phyloP scores from a whole-genome alignment of 2,329 filamentous ascomycete species.

The Penicillium sp. region DNA sequence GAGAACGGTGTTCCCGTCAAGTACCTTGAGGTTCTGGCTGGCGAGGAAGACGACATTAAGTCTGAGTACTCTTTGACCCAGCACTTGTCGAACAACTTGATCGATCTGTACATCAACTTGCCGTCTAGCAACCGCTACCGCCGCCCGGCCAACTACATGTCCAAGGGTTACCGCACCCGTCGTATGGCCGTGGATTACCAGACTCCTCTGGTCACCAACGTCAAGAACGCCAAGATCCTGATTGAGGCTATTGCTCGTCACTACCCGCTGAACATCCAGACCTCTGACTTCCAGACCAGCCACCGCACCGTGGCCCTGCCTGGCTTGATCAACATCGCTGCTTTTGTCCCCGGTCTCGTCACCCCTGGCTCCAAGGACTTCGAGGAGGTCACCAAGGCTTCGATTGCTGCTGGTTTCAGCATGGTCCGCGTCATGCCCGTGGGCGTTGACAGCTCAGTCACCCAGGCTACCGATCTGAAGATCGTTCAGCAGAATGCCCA shows the following conservation, averaged over 20 bases:
- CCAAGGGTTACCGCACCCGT: slow-evolving; percentile 92
- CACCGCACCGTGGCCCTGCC: slow-evolving; percentile 75
- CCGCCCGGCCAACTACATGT: slow-evolving; percentile 97
- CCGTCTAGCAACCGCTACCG: slow-evolving; percentile 98
- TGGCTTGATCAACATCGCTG: slow-evolving; percentile 77
- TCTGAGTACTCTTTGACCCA: slow-evolving; percentile 97
- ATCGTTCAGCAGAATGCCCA: slow-evolving; percentile 73
- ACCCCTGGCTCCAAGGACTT: slow-evolving; percentile 69
- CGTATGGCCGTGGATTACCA: slow-evolving; percentile 99
- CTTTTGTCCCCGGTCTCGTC: slow-evolving; percentile 76
- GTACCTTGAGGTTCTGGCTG: slow-evolving; percentile 84
- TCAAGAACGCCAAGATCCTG: slow-evolving; percentile 98
- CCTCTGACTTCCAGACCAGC: slow-evolving; percentile 90
- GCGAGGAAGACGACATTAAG: slow-evolving; percentile 80
- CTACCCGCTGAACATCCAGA: slow-evolving; percentile 80
- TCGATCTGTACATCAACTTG: slow-evolving; percentile 98
- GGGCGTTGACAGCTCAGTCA: slow-evolving; percentile 72
- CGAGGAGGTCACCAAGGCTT: slow-evolving; percentile 71
- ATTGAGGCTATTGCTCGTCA: slow-evolving; percentile 92
- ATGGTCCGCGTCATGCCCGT: slow-evolving; percentile 82
- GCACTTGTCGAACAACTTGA: slow-evolving; percentile 95
- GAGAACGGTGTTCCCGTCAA: slow-evolving; percentile 91
- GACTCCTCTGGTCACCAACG: slow-evolving; percentile 95
- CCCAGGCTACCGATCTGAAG: slow-evolving; percentile 72
- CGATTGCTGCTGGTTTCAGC: slow-evolving; percentile 74